Conservation (phyloP, 371 early-diverging fungal species). For the Mitosporidium daphniae region DNA sequence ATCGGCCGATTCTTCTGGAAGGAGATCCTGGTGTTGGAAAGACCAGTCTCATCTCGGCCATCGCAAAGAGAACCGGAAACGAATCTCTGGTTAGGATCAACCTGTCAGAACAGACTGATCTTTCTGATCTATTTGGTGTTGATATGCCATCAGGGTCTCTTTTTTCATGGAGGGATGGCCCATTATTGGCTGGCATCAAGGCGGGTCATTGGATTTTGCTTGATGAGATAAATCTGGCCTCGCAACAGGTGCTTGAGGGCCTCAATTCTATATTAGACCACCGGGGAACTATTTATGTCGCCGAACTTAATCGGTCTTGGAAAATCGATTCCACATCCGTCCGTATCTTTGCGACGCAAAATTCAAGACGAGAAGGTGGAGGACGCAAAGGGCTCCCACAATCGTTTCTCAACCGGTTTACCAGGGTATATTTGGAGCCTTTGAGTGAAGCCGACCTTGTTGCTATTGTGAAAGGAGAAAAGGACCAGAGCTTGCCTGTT, state of each 20-base stretch:
- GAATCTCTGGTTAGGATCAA: conserved; percentile 60
- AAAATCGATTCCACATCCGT: conserved; percentile 27
- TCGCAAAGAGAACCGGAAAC: conserved; percentile 41
- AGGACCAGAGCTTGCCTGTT: too few species aligned
- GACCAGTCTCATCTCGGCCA: conserved; percentile 49
- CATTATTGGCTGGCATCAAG: conserved; percentile 73
- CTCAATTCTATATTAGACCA: conserved; percentile 93
- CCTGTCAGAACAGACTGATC: conserved; percentile 89
- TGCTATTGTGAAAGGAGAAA: too few species aligned
- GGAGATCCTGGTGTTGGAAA: conserved; percentile 73
- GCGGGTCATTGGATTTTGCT: conserved; percentile 85
- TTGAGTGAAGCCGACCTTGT: conserved; percentile 5
- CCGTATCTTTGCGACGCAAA: conserved; percentile 91
- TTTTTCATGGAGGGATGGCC: conserved; percentile 82
- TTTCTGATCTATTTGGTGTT: conserved; percentile 91
- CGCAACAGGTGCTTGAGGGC: conserved; percentile 95
- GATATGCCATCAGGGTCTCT: conserved; percentile 54
- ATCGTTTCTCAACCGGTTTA: conserved; percentile 88
- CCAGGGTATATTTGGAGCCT: conserved; percentile 46
- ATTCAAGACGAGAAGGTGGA: conserved; percentile 76
- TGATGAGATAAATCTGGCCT: conserved; percentile 95
- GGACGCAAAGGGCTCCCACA: conserved; percentile 93
- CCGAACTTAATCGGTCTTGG: conserved; percentile 55
- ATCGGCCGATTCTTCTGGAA: conserved; percentile 75
- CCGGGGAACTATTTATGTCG: conserved; percentile 64